These are phyloP conservation scores for Eremothecium gossypii DNA, from an alignment of 1,139 yeast genomes.

Conservation along the genomic window DNA sequence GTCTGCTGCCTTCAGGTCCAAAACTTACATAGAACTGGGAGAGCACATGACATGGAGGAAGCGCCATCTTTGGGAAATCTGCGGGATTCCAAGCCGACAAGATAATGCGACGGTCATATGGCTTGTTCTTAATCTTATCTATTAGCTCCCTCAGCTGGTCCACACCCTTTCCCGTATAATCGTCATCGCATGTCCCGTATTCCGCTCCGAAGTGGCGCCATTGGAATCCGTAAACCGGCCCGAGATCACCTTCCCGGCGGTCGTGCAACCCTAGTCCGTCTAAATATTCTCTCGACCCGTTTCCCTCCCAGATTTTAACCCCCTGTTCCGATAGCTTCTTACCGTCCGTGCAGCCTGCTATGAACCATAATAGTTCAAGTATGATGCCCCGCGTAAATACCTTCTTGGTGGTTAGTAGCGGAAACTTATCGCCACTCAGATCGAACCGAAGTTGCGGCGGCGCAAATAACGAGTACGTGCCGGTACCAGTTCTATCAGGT, in stretches of 20 bases:
- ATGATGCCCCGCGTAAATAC: slow-evolving; percentile 86
- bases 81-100: slow-evolving; percentile 98
- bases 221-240: slow-evolving; percentile 98
- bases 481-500: slow-evolving; percentile 96
- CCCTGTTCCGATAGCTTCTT: slow-evolving; percentile 69
- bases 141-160: slow-evolving; percentile 84
- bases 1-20: slow-evolving; percentile 44
- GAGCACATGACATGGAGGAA: slow-evolving; percentile 97
- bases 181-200: slow-evolving; percentile 75
- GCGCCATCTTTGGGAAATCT: slow-evolving; percentile 85
- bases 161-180: slow-evolving; percentile 78
- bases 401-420: slow-evolving; percentile 83
- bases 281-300: slow-evolving; percentile 88
- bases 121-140: slow-evolving; percentile 70
- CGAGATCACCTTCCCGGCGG: slow-evolving; percentile 88
- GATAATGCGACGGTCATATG: slow-evolving; percentile 88
- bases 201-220: slow-evolving; percentile 99
- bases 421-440: slow-evolving; percentile 62
- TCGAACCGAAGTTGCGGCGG: slow-evolving; percentile 92
- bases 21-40: slow-evolving; percentile 89
- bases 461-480: slow-evolving; percentile 81
- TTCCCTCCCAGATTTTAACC: slow-evolving; percentile 97
- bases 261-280: slow-evolving; percentile 73
- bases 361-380: slow-evolving; percentile 87
- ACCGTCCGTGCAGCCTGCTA: slow-evolving; percentile 84